Base-by-base conservation (phyloP, 2,329 filamentous ascomycete species). In the Fusarium compactum region DNA sequence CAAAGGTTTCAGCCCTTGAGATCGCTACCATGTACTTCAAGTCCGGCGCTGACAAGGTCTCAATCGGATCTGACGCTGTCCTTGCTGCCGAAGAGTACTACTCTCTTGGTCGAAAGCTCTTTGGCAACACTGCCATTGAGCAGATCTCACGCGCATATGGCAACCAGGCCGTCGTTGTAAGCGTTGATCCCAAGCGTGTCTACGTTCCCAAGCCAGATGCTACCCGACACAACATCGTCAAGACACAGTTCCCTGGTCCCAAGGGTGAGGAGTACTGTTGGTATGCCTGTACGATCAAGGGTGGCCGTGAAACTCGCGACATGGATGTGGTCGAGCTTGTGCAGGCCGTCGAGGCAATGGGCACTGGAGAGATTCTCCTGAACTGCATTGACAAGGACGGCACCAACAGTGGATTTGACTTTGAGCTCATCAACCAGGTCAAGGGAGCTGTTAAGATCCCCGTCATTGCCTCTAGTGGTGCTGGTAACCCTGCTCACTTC, bases 321-420 rank as follows among this genome's bases (percentile, higher is more conserved):
- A 86, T 98, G 72, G 95, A 98, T 78, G 96, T 98, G 18, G 89
- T 95, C 16, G 92, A 98, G 82, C 87, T 99, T 12, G 90, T 91
- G 12, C 90, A 88, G 73, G 96, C 96, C 15, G 95, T 98, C 38
- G 94, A 99, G 83, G 94, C 93, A 60, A 97, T 99, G 94, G 96
- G 96, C 56, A 89, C 92, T 3, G 96, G 96, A 60, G 96, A 99
- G 85, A 92, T 99, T 62, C 84, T 99, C 54, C 88, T 99, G 60
- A 99, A 99, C 82, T 98, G 95, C 84, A 99, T 99, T 76, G 96
- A 99, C 84, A 93, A 92, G 78, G 96, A 99, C 80, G 96, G 96
- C 57, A 96, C 93, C 60, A 98, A 97, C 82, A 92, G 89, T 74
- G 96, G 96, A 2, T 99, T 98, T 78, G 96, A 99, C 80, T 85